Base-by-base conservation (phyloP, 768 basidiomycete species). In the Mycena kentingensis region DNA sequence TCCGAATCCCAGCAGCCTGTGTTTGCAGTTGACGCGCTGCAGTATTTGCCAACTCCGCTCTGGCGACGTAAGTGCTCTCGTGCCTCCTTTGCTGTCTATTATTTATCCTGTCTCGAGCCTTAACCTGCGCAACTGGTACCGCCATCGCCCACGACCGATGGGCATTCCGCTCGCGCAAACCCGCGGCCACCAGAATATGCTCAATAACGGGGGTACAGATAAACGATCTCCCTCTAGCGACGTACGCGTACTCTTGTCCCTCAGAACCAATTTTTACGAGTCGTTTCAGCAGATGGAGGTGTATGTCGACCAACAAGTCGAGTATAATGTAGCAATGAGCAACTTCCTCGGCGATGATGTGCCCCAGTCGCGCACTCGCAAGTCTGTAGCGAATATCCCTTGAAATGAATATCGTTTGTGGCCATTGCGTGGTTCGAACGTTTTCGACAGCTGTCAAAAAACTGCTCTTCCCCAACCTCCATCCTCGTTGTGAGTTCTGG, bases 101-200 rank as follows among this genome's bases (percentile, higher is more conserved):
- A 15, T 5, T n/a, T 28, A 18, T 26, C 25, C 26, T 8, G 12
- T 5, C 19, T 31, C 31, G n/a, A 56, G 55, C 13, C 36, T 57
- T 13, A 57, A 57, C 38, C 42, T 57, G 3, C 46, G 55, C 2
- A 57, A 57, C 36, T 57, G 50, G 50, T 48, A 57, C 16, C 51
- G 55, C 6, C 42, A 52, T 42, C 39, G 51, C 7, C 50, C 46
- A 7, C 32, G 39, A 26, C 22, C 46, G 6, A 52, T 52, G 34
- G 45, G 51, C 24, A 52, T 57, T 25, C 35, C 51, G 12, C 43
- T 57, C 27, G 34, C 39, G 13, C 51, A 35, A 29, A 53, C 36
- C 28, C 36, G 46, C 29, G 22, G 27, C 27, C 8, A 16, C 15
- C 42, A 8, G 42, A 24, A 13, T 27, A 13, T 22, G 19, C 8